Percentiles rank a stretch among this genome's conserved stretches.
phyloP scores from a whole-genome alignment of 2,329 filamentous ascomycete species.

The Parastagonospora nodorum region DNA sequence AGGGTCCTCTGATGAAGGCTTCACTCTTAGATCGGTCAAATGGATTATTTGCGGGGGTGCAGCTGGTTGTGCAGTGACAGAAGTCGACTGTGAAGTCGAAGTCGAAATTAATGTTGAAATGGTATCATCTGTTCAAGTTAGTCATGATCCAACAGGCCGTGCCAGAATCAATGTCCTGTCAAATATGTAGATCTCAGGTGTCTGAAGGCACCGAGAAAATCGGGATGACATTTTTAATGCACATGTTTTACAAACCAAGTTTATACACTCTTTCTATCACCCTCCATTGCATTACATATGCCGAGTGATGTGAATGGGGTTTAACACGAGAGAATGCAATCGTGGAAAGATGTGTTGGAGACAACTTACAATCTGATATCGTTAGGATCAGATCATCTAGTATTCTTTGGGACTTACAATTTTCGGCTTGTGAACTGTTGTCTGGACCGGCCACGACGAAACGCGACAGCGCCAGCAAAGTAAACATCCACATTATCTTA shows the following conservation, averaged over 20 bases:
- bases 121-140: constrained; percentile 11
- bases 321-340: too few species aligned
- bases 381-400: too few species aligned
- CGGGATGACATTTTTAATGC: neutral
- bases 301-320: too few species aligned
- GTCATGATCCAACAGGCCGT: neutral
- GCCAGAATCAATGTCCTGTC: neutral
- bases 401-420: constrained; percentile 19
- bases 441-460: constrained; percentile 20
- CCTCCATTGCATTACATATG: too few species aligned
- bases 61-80: constrained; percentile 1
- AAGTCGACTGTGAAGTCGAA: neutral
- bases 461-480: constrained; percentile 24
- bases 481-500: constrained; percentile 28
- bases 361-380: too few species aligned
- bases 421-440: constrained; percentile 11
- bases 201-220: neutral
- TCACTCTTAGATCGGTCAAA: neutral
- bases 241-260: too few species aligned
- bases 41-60: constrained; percentile 1
- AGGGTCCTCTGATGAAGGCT: neutral
- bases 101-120: constrained; percentile 3
- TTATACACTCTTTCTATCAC: too few species aligned
- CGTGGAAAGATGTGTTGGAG: too few species aligned
- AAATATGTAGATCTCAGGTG: neutral